A percentile compares a stretch with the other conserved stretches of the same genome.
Conservation (phyloP, 2,329 filamentous ascomycete species). For the Lasiodiplodia theobromae region DNA sequence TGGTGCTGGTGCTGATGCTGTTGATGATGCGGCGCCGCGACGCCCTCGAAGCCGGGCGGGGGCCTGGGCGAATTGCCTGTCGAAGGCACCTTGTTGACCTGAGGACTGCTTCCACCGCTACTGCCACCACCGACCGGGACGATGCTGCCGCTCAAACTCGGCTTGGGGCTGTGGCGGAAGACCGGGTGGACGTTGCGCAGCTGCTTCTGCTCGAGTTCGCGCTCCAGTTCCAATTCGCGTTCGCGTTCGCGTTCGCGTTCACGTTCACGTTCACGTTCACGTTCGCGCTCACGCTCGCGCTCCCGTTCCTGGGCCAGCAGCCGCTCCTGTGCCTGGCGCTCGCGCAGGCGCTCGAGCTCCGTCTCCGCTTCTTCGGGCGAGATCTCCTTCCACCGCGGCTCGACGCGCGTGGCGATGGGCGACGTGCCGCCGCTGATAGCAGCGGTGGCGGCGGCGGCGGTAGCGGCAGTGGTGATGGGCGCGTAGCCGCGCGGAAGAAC, state of each 20-base stretch:
- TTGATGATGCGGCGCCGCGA: neutral
- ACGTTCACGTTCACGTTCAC: neutral
- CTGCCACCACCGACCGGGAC: neutral
- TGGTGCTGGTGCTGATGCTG: neutral
- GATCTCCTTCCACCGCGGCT: slow-evolving; percentile 12
- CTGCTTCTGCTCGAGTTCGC: neutral
- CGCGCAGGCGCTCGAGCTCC: slow-evolving; percentile 4
- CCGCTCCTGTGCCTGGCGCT: neutral
- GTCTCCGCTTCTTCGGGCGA: slow-evolving; percentile 6
- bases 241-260: neutral
- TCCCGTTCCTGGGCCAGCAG: slow-evolving; percentile 4
- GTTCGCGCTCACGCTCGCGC: neutral
- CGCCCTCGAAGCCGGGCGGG: slow-evolving; percentile 16
- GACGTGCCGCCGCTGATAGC: neutral
- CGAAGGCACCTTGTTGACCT: neutral
- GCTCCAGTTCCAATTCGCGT: neutral
- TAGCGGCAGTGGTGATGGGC: neutral
- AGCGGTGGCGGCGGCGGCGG: neutral
- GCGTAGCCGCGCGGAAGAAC: slow-evolving; percentile 42
- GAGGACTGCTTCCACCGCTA: neutral
- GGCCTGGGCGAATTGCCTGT: neutral
- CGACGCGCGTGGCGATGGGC: neutral
- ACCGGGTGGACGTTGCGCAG: slow-evolving; percentile 8
- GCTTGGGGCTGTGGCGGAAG: slow-evolving; percentile 8
- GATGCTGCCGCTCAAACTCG: neutral